A percentile compares a stretch with the other conserved stretches of the same genome.
Evolutionary conservation across 441 rosid genomes (phyloP).

Genomic region (Eutrema salsugineum): DNA sequence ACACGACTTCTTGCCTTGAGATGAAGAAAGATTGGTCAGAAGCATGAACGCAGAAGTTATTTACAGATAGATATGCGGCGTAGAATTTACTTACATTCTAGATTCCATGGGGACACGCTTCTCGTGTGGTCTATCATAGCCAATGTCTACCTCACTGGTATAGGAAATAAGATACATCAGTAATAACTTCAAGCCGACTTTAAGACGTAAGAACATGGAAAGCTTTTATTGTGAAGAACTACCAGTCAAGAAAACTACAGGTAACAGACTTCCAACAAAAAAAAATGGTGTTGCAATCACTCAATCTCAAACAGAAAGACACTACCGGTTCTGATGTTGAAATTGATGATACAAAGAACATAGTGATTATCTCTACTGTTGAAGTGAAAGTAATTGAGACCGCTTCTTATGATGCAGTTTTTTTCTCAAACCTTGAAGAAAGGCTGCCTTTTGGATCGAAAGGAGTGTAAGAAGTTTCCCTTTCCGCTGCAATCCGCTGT

Average conservation of each 20-base stretch:
- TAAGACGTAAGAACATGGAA: background rate
- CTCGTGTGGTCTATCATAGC: constrained; percentile 48
- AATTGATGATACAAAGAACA: background rate
- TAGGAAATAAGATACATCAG: background rate
- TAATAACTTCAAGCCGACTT: background rate
- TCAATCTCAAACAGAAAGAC: background rate
- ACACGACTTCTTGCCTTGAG: constrained; percentile 68
- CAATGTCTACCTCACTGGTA: constrained; percentile 43
- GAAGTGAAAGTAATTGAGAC: background rate
- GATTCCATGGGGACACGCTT: constrained; percentile 78
- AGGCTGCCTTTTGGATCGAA: constrained; percentile 2
- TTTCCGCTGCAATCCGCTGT: constrained; percentile 79
- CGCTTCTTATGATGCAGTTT: background rate
- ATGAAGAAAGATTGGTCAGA: background rate
- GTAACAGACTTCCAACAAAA: background rate
- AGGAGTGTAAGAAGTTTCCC: constrained; percentile 81
- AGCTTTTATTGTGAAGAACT: background rate
- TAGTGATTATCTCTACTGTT: background rate
- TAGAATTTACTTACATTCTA: constrained; percentile 46
- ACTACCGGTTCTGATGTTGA: background rate
- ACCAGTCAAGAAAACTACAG: background rate
- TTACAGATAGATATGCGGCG: background rate
- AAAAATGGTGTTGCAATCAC: background rate
- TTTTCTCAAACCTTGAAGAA: constrained; percentile 20
- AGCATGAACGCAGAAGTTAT: background rate